These are phyloP conservation scores for Fusarium siculi DNA, from an alignment of 2,329 filamentous ascomycete species.

Conservation along the genomic window DNA sequence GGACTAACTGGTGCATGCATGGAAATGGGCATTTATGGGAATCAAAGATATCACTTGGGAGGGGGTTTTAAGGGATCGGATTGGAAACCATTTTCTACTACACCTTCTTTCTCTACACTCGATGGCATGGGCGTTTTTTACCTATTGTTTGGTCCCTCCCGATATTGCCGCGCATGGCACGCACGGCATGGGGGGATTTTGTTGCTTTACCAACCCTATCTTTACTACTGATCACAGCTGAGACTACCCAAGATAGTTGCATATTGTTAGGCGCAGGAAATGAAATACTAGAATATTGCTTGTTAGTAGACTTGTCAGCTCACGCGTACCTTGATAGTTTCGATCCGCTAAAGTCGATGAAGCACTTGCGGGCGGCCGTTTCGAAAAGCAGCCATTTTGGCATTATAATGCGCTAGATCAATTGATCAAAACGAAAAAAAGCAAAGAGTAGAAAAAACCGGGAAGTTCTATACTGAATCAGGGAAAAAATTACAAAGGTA, in stretches of 20 bases:
- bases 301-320: neutral
- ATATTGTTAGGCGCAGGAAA: constrained; percentile 42
- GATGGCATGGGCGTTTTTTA: constrained; percentile 35
- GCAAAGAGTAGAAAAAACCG: neutral
- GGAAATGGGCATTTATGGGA: constrained; percentile 37
- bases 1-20: constrained; percentile 35
- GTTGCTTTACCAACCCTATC: constrained; percentile 1
- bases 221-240: constrained; percentile 18
- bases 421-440: neutral
- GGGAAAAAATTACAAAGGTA: neutral
- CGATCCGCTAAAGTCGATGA: neutral
- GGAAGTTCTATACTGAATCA: neutral
- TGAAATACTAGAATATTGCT: constrained; percentile 31
- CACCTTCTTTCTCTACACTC: constrained; percentile 16
- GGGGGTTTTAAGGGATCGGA: constrained; percentile 2
- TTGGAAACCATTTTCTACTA: constrained; percentile 1
- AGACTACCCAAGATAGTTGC: constrained; percentile 28
- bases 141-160: neutral
- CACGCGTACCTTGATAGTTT: neutral
- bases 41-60: constrained; percentile 34
- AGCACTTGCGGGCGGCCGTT: neutral
- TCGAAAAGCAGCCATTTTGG: neutral
- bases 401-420: neutral
- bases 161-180: constrained; percentile 7
- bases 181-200: neutral